phyloP scores from a whole-genome alignment of 2,329 filamentous ascomycete genomes.

The Neonectria hederae region DNA sequence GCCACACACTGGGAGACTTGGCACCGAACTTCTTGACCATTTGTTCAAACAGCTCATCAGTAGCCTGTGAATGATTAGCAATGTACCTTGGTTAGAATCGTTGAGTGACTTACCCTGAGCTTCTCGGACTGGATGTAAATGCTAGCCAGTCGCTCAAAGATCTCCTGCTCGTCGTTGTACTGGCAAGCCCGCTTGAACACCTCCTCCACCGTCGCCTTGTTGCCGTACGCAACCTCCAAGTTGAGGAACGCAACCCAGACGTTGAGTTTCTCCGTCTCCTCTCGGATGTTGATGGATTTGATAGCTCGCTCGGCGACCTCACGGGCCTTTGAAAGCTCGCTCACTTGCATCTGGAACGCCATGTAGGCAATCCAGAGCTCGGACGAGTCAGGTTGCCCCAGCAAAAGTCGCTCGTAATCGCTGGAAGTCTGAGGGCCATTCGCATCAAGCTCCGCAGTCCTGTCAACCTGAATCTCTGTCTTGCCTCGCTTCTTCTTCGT shows the following conservation, averaged over 20 bases:
- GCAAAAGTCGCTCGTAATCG: slow-evolving; percentile 92
- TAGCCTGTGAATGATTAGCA: slow-evolving; percentile 70
- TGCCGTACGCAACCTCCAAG: slow-evolving; percentile 90
- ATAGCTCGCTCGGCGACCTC: slow-evolving; percentile 91
- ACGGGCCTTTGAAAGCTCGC: slow-evolving; percentile 87
- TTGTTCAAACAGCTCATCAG: slow-evolving; percentile 85
- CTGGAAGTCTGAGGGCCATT: slow-evolving; percentile 88
- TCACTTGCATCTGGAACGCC: slow-evolving; percentile 96
- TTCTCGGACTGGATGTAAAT: slow-evolving; percentile 96
- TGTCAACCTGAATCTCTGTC: slow-evolving; percentile 83
- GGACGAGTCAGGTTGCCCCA: slow-evolving; percentile 93
- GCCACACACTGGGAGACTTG: slow-evolving; percentile 82
- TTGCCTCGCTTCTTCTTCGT: slow-evolving; percentile 73
- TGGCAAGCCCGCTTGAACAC: slow-evolving; percentile 93
- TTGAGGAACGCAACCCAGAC: slow-evolving; percentile 96
- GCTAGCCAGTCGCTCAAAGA: slow-evolving; percentile 88
- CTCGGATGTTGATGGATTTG: slow-evolving; percentile 88
- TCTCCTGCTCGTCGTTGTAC: slow-evolving; percentile 90
- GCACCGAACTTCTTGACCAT: slow-evolving; percentile 92
- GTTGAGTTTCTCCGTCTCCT: slow-evolving; percentile 92
- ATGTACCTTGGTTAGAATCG: not conserved
- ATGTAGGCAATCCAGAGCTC: slow-evolving; percentile 96
- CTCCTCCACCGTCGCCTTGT: slow-evolving; percentile 81
- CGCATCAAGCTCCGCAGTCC: slow-evolving; percentile 89
- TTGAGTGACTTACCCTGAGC: slow-evolving; percentile 69